Evolutionary conservation across 2,329 filamentous ascomycete species (phyloP).

Genomic region (Nigrograna mackinnonii): DNA sequence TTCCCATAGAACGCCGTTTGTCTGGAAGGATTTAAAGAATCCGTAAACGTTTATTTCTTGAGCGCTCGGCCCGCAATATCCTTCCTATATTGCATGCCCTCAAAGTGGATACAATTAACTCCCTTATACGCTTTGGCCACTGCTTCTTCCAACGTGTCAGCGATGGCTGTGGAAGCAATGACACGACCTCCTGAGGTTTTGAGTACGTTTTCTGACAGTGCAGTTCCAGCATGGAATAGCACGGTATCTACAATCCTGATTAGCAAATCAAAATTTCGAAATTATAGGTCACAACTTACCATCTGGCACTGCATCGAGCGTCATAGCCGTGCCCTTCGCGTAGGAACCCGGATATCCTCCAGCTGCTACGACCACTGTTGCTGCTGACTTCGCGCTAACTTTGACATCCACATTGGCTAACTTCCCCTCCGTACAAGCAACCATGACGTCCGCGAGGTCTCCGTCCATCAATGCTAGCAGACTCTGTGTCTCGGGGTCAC

Average conservation of each 20-base stretch:
- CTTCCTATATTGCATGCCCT: slow-evolving; percentile 88
- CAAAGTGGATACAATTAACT: slow-evolving; percentile 77
- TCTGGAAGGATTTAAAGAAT: too few relatives aligned
- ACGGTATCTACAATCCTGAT: too few relatives aligned
- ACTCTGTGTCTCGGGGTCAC: slow-evolving; percentile 90
- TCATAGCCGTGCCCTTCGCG: slow-evolving; percentile 73
- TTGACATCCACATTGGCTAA: slow-evolving; percentile 72
- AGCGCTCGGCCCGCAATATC: slow-evolving; percentile 74
- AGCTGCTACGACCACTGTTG: slow-evolving; percentile 91
- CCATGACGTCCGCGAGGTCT: slow-evolving; percentile 86
- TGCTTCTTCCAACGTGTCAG: slow-evolving; percentile 75
- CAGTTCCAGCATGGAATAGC: slow-evolving; percentile 93
- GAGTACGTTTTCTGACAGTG: slow-evolving; percentile 63
- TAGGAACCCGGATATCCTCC: slow-evolving; percentile 87
- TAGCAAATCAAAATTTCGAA: not conserved
- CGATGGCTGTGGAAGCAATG: slow-evolving; percentile 86
- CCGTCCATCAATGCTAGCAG: slow-evolving; percentile 81
- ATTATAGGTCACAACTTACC: slow-evolving; percentile 27
- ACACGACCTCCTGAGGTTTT: slow-evolving; percentile 86
- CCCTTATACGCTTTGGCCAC: slow-evolving; percentile 87
- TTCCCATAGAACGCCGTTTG: too few relatives aligned
- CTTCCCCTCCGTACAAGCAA: slow-evolving; percentile 77
- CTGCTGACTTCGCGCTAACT: slow-evolving; percentile 72
- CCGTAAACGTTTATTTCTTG: slow-evolving; percentile 35
- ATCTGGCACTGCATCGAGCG: slow-evolving; percentile 55